phyloP scores from a whole-genome alignment of 192 early-diverging fungal genomes.

The Coemansia sp. region DNA sequence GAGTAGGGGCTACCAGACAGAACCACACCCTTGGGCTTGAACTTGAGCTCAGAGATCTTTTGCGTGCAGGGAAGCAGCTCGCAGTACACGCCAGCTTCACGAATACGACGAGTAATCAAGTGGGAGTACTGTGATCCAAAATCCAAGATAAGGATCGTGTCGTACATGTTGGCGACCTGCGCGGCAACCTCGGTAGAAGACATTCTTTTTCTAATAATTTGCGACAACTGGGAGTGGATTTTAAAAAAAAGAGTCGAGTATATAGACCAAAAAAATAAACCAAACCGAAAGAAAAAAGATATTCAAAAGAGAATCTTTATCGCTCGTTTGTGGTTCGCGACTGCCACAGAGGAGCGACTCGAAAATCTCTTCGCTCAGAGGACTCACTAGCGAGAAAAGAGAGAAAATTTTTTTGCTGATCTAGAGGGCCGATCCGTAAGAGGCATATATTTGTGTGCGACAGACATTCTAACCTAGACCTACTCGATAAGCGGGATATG shows the following conservation, averaged over 20 bases:
- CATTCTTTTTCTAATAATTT: slow-evolving; percentile 24
- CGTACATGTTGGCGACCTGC: slow-evolving; percentile 81
- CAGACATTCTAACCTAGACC: neutral
- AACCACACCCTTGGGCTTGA: slow-evolving; percentile 95
- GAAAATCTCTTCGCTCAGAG: neutral
- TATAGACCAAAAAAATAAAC: slow-evolving; percentile 6
- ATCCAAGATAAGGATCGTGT: slow-evolving; percentile 98
- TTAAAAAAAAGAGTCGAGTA: neutral
- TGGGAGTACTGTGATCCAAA: slow-evolving; percentile 99
- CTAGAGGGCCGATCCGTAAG: neutral
- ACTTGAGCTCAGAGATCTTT: slow-evolving; percentile 90
- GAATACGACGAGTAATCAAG: slow-evolving; percentile 92
- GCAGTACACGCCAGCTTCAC: slow-evolving; percentile 98
- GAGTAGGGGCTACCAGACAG: slow-evolving; percentile 97
- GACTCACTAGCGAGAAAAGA: neutral
- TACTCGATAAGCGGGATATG: slow-evolving; percentile 9
- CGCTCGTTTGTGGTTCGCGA: neutral
- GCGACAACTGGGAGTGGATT: neutral
- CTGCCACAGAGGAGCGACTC: neutral
- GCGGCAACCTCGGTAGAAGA: slow-evolving; percentile 40
- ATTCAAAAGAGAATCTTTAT: neutral
- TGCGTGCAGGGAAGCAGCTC: slow-evolving; percentile 97
- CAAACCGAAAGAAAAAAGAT: slow-evolving; percentile 8
- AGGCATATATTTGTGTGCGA: neutral
- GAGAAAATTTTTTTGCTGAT: slow-evolving; percentile 5